Base-by-base conservation (phyloP, 768 basidiomycete species). In the Cytidiella melzeri region DNA sequence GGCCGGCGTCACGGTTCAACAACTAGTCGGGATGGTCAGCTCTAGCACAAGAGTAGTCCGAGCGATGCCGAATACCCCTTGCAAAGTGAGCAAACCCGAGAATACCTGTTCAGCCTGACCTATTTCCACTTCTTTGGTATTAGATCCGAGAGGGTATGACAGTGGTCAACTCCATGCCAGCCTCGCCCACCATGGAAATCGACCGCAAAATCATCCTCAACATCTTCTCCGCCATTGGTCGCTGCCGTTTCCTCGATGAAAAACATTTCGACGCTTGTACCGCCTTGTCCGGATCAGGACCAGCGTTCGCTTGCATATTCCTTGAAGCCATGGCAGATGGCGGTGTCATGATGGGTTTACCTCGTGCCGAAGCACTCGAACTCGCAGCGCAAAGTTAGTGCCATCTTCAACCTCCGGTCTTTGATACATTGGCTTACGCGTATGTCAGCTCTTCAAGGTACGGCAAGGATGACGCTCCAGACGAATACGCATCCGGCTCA, bases 111-210 rank as follows among this genome's bases (percentile, higher is more conserved):
- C 5, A 24, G 3, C 2, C 45, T 36, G 34, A 30, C 5, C 37
- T 19, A 39, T 25, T 24, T 9, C 23, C 21, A 15, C 12, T 12
- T 41, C 42, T 10, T 28, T 36, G 21, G 10, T 6, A 41, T 42
- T 54, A 99, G 96, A 98, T 99, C 63, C 86, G 96, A 19, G 95
- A 98, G 71, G 96, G 96, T 51, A 98, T 99, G 96, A 97, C 94
- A 1, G 84, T 96, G 36, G 77, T 98, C 48, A 88, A 89, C 28
- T 83, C 78, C 12, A 73, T 95, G 34, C 79, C 81, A 4, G 58
- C 69, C 2, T 74, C 75, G 27, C 58, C 69, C 18, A 64, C 76
- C 37, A 64, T 73, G n/a, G 81, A 81, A 34, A 71, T 76, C 10
- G 81, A 91, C 64, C 78, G 77, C 43, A 67, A 71, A 9, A 84